Conservation (phyloP, 176 grass and related monocot genomes). For the Eremochloa ophiuroides region DNA sequence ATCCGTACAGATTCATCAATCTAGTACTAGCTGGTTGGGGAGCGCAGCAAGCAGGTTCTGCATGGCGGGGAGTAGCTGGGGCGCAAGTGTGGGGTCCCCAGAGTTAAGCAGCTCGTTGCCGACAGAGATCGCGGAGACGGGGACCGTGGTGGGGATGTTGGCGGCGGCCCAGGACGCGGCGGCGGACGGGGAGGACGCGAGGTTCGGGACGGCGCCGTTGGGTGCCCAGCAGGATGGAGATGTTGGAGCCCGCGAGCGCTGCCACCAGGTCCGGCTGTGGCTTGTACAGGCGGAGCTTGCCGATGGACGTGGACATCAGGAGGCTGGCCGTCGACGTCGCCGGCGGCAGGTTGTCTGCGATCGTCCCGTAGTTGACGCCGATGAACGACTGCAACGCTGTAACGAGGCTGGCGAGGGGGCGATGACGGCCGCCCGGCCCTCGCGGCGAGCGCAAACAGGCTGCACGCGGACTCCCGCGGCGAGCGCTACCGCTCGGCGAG, state of each 20-base stretch:
- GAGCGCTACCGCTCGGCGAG: too few relatives aligned
- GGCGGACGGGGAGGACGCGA: slow-evolving; percentile 57
- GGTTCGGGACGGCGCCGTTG: slow-evolving; percentile 66
- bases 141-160: slow-evolving; percentile 53
- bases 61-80: slow-evolving; percentile 87
- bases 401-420: too few relatives aligned
- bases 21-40: too few relatives aligned
- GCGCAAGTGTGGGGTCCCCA: slow-evolving; percentile 47
- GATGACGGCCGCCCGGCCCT: too few relatives aligned
- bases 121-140: slow-evolving; percentile 73
- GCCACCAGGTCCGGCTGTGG: slow-evolving; percentile 54
- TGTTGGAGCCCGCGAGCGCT: slow-evolving; percentile 51
- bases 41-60: slow-evolving; percentile 84
- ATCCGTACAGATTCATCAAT: too few relatives aligned
- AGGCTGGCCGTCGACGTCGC: slow-evolving; percentile 58
- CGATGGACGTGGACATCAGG: slow-evolving; percentile 63
- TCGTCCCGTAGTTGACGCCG: slow-evolving; percentile 85
- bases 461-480: too few relatives aligned
- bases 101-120: slow-evolving; percentile 88
- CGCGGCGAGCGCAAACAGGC: too few relatives aligned
- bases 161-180: slow-evolving; percentile 57
- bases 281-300: slow-evolving; percentile 77
- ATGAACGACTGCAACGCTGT: slow-evolving; percentile 70
- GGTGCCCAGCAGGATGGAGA: slow-evolving; percentile 73
- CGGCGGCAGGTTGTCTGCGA: slow-evolving; percentile 81